Percentiles rank a stretch among this genome's conserved stretches.
These are phyloP conservation scores for Paecilomyces fulvus DNA, from an alignment of 2,329 filamentous ascomycete species.

Conservation along the genomic window DNA sequence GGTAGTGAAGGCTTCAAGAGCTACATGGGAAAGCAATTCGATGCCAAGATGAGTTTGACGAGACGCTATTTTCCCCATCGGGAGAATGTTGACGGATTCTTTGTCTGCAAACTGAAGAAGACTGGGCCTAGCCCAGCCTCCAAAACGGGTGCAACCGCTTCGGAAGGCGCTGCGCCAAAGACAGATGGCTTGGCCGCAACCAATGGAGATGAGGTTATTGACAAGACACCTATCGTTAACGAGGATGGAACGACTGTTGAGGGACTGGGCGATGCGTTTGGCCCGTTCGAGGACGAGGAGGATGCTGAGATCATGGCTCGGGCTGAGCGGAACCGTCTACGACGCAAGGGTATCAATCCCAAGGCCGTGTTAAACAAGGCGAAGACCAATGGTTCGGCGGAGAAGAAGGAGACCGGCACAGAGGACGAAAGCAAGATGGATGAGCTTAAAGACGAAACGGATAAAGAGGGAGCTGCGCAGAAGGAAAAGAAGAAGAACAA, in stretches of 20 bases:
- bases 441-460: background rate
- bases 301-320: slow-evolving; percentile 64
- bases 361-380: slow-evolving; percentile 44
- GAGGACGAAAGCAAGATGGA: slow-evolving; percentile 11
- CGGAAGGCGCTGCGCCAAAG: slow-evolving; percentile 15
- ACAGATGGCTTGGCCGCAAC: slow-evolving; percentile 15
- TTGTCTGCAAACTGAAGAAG: slow-evolving; percentile 96
- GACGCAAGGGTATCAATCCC: slow-evolving; percentile 66
- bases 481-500: background rate
- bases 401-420: slow-evolving; percentile 16
- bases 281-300: slow-evolving; percentile 65
- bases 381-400: slow-evolving; percentile 5
- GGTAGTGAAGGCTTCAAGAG: slow-evolving; percentile 87
- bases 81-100: slow-evolving; percentile 97
- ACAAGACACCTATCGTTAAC: slow-evolving; percentile 59
- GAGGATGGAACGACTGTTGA: slow-evolving; percentile 23
- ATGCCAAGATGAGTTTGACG: slow-evolving; percentile 72
- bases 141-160: slow-evolving; percentile 15
- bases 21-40: slow-evolving; percentile 87
- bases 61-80: slow-evolving; percentile 82
- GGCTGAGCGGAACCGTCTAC: slow-evolving; percentile 64
- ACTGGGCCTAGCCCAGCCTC: slow-evolving; percentile 59
- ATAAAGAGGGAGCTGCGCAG: background rate
- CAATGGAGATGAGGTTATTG: slow-evolving; percentile 42
- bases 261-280: slow-evolving; percentile 50